These are phyloP conservation scores for Colletotrichum limetticola DNA, from an alignment of 2,329 filamentous ascomycete species.

Conservation along the genomic window DNA sequence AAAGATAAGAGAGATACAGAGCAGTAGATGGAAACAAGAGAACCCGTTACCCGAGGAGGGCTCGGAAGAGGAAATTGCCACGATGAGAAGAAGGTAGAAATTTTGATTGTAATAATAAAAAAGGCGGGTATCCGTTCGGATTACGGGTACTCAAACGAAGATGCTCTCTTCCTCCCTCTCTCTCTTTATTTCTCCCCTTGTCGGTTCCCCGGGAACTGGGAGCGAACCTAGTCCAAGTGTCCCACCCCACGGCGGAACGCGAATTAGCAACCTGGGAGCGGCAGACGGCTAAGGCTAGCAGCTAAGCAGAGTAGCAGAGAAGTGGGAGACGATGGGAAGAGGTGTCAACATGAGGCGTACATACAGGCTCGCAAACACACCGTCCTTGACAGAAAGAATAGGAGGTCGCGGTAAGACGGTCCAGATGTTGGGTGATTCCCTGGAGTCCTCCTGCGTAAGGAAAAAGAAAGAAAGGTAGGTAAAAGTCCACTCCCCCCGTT, in stretches of 20 bases:
- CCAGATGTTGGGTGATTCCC: slow-evolving; percentile 1
- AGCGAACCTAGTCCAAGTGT: not conserved
- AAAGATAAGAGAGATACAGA: not conserved
- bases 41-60: not conserved
- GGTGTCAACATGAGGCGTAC: slow-evolving; percentile 9
- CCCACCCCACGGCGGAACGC: not conserved
- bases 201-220: not conserved
- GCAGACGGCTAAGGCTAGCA: not conserved
- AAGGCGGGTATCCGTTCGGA: slow-evolving; percentile 30
- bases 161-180: not conserved
- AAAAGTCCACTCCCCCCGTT: not conserved
- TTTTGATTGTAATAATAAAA: slow-evolving; percentile 30
- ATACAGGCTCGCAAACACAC: not conserved
- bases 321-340: not conserved
- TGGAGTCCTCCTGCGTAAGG: not conserved
- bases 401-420: not conserved
- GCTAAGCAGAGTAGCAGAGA: not conserved
- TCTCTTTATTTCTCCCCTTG: not conserved
- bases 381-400: not conserved
- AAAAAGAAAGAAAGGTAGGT: not conserved
- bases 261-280: not conserved
- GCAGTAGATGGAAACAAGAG: not conserved
- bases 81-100: slow-evolving; percentile 12
- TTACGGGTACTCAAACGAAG: not conserved
- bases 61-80: slow-evolving; percentile 28